Evolutionary conservation across 2,329 filamentous ascomycete genomes (phyloP).

Genomic region (Emergomyces orientalis): DNA sequence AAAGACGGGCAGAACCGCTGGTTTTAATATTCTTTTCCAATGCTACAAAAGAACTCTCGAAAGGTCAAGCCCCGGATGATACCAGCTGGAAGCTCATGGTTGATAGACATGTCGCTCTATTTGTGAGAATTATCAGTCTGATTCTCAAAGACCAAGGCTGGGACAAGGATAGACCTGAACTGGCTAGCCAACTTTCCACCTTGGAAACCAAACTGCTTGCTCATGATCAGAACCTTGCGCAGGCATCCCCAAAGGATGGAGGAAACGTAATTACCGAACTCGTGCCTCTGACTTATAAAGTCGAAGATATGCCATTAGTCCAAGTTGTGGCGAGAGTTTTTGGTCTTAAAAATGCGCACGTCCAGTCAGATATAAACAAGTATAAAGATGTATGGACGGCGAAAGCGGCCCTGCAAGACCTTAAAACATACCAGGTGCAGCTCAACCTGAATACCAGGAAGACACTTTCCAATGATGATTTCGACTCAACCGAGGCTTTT

Average conservation of each 20-base stretch:
- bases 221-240: constrained; percentile 81
- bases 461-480: constrained; percentile 74
- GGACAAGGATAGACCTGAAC: constrained; percentile 73
- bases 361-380: constrained; percentile 78
- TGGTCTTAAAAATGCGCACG: constrained; percentile 64
- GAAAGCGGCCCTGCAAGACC: constrained; percentile 76
- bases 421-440: constrained; percentile 88
- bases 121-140: constrained; percentile 73
- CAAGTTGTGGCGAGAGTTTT: constrained; percentile 82
- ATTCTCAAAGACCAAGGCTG: constrained; percentile 77
- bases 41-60: constrained; percentile 81
- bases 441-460: constrained; percentile 69
- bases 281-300: constrained; percentile 74
- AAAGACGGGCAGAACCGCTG: constrained; percentile 82
- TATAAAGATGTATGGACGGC: constrained; percentile 80
- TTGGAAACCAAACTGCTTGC: constrained; percentile 89
- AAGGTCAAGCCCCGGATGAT: constrained; percentile 65
- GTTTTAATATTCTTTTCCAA: constrained; percentile 94
- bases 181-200: constrained; percentile 66
- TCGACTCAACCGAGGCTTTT: constrained; percentile 81
- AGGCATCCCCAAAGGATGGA: constrained; percentile 48
- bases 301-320: constrained; percentile 95
- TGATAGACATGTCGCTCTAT: constrained; percentile 88
- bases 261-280: constrained; percentile 62
- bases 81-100: constrained; percentile 86